A percentile compares a stretch with the other conserved stretches of the same genome.
Evolutionary conservation across 352 stramenopile genomes (phyloP).

Genomic region (Phytophthora cactorum): DNA sequence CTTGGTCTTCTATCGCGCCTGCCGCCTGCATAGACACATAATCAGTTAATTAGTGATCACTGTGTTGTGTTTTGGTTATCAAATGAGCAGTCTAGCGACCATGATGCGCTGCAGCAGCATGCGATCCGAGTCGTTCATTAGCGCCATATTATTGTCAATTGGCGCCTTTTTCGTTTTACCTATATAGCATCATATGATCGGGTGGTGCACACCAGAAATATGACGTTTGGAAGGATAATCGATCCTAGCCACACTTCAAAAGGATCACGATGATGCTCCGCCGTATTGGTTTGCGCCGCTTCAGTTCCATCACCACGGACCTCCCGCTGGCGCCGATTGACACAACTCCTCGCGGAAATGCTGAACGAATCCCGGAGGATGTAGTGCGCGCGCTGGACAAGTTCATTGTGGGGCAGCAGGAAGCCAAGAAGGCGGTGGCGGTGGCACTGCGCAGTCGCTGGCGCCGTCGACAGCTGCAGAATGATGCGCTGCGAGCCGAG

Average conservation of each 20-base stretch:
- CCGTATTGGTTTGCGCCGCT: slow-evolving; percentile 22
- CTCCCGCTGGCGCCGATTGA: slow-evolving; percentile 18
- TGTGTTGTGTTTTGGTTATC: not conserved
- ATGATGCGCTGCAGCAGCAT: slow-evolving; percentile 84
- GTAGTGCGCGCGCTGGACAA: slow-evolving; percentile 95
- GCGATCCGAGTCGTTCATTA: slow-evolving; percentile 65
- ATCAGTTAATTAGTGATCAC: not conserved
- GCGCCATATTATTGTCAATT: slow-evolving; percentile 38
- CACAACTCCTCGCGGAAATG: slow-evolving; percentile 11
- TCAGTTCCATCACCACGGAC: slow-evolving; percentile 30
- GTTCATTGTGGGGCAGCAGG: slow-evolving; percentile 96
- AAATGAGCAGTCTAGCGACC: slow-evolving; percentile 32
- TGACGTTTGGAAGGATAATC: not conserved
- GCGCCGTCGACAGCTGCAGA: slow-evolving; percentile 93
- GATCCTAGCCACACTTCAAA: slow-evolving; percentile 22
- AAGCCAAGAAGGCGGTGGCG: slow-evolving; percentile 97
- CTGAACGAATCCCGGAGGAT: slow-evolving; percentile 86
- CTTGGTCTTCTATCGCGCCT: slow-evolving; percentile 70
- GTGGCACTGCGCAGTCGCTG: slow-evolving; percentile 99
- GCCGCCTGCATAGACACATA: slow-evolving; percentile 44
- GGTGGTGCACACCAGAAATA: slow-evolving; percentile 4
- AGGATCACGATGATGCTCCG: slow-evolving; percentile 28
- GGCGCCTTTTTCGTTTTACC: slow-evolving; percentile 20
- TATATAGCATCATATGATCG: slow-evolving; percentile 6
- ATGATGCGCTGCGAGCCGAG: slow-evolving; percentile 82